Conservation (phyloP, 352 stramenopile species). For the Phytophthora citricola region DNA sequence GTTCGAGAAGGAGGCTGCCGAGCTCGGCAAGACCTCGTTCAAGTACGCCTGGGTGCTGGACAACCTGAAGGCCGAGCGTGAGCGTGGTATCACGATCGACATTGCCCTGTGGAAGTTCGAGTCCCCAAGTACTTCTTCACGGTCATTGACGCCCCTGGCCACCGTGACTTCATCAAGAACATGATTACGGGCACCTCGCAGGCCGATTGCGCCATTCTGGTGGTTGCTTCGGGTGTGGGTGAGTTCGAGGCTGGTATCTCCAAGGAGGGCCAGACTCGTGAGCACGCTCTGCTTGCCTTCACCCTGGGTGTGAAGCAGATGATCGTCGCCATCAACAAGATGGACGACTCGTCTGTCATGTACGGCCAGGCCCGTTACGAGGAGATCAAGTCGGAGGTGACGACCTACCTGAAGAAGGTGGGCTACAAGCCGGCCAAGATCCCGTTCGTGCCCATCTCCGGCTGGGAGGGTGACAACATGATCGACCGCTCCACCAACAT, state of each 20-base stretch:
- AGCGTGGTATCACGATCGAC: slow-evolving; percentile 98
- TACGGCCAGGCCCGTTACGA: slow-evolving; percentile 95
- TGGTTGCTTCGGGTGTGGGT: slow-evolving; percentile 92
- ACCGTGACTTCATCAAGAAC: slow-evolving; percentile 99
- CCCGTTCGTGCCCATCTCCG: slow-evolving; percentile 97
- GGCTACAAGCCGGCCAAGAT: slow-evolving; percentile 97
- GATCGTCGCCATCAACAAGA: slow-evolving; percentile 99
- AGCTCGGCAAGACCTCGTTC: slow-evolving; percentile 98
- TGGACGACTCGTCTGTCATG: slow-evolving; percentile 95
- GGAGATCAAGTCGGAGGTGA: slow-evolving; percentile 94
- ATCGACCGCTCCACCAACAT: slow-evolving; percentile 95
- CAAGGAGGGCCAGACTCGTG: slow-evolving; percentile 95
- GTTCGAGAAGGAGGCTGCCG: slow-evolving; percentile 96
- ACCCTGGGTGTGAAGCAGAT: slow-evolving; percentile 98
- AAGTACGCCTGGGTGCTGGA: slow-evolving; percentile 99
- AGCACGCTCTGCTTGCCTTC: slow-evolving; percentile 97
- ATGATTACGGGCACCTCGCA: slow-evolving; percentile 99
- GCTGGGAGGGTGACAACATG: slow-evolving; percentile 98
- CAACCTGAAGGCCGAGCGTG: slow-evolving; percentile 98
- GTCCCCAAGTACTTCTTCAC: slow-evolving; percentile 97
- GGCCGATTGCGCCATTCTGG: slow-evolving; percentile 96
- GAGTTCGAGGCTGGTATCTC: slow-evolving; percentile 97
- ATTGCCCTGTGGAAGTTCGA: slow-evolving; percentile 98
- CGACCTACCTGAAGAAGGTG: slow-evolving; percentile 94
- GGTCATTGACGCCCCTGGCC: slow-evolving; percentile 97